phyloP scores from a whole-genome alignment of 2,329 filamentous ascomycete genomes.

The Cucurbitaria berberidis region DNA sequence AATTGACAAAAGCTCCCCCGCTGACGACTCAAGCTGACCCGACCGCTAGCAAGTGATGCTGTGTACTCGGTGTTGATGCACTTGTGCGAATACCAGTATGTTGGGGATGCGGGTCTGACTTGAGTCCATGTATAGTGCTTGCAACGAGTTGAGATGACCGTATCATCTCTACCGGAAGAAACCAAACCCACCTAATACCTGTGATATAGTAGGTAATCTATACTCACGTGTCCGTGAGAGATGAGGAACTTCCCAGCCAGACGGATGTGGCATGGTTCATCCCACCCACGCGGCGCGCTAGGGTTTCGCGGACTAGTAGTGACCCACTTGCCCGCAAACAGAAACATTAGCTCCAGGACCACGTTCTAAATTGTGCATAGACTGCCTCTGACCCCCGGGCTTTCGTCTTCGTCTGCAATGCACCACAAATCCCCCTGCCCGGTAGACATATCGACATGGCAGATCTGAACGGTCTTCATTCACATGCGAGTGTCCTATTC shows the following conservation, averaged over 20 bases:
- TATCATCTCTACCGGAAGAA: neutral
- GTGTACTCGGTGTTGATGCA: neutral
- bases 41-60: neutral
- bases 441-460: slow-evolving; percentile 7
- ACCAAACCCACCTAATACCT: neutral
- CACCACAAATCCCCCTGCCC: neutral
- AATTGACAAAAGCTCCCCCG: neutral
- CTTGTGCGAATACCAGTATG: neutral
- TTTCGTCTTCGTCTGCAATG: slow-evolving; percentile 4
- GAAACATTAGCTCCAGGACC: slow-evolving; percentile 6
- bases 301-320: slow-evolving; percentile 2
- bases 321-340: slow-evolving; percentile 16
- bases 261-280: slow-evolving; percentile 5
- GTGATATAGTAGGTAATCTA: neutral
- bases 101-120: neutral
- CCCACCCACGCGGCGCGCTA: slow-evolving; percentile 11
- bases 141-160: neutral
- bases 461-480: slow-evolving; percentile 4
- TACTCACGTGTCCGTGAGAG: neutral
- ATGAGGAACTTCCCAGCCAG: neutral
- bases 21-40: too few relatives aligned
- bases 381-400: slow-evolving; percentile 5
- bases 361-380: slow-evolving; percentile 14
- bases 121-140: neutral
- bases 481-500: slow-evolving; percentile 16